A percentile compares a stretch with the other conserved stretches of the same genome.
Conservation (phyloP, 1,139 yeast genomes). For the Candida tropicalis region DNA sequence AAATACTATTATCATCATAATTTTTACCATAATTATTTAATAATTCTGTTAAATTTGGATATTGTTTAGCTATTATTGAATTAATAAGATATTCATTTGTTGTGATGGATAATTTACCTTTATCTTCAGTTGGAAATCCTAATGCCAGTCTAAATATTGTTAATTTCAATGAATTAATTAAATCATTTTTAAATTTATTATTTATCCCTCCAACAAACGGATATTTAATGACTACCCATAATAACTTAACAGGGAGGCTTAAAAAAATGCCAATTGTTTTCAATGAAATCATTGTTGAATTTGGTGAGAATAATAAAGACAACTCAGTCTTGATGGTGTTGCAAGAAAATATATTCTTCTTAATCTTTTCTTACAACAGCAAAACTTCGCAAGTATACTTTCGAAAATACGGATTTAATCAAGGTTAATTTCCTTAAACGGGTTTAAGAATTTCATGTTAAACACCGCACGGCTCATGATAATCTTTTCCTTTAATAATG, state of each 20-base stretch:
- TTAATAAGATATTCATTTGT: slow-evolving; percentile 10
- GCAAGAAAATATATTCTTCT: no score
- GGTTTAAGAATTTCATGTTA: no score
- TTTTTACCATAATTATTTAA: slow-evolving; percentile 37
- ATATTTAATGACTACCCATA: slow-evolving; percentile 12
- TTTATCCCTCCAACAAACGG: slow-evolving; percentile 18
- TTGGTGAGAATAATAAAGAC: background rate
- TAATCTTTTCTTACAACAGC: no score
- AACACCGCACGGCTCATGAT: no score
- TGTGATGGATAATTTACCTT: slow-evolving; percentile 6
- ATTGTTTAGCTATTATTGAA: slow-evolving; percentile 7
- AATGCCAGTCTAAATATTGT: slow-evolving; percentile 12
- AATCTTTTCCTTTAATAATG: no score
- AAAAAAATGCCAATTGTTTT: slow-evolving; percentile 9
- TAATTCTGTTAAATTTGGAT: slow-evolving; percentile 13
- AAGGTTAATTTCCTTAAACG: no score
- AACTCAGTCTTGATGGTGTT: background rate
- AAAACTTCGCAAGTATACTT: no score
- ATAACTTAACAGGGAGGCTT: slow-evolving; percentile 12
- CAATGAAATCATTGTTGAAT: slow-evolving; percentile 11
- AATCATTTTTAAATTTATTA: slow-evolving; percentile 8
- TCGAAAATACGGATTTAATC: no score
- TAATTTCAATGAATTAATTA: slow-evolving; percentile 14
- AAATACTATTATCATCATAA: slow-evolving; percentile 36
- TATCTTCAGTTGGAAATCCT: slow-evolving; percentile 15